Evolutionary conservation across 345 rosid genomes (phyloP), one percentile per base, ranked within the genome.

Genomic region (Salix udensis): DNA sequence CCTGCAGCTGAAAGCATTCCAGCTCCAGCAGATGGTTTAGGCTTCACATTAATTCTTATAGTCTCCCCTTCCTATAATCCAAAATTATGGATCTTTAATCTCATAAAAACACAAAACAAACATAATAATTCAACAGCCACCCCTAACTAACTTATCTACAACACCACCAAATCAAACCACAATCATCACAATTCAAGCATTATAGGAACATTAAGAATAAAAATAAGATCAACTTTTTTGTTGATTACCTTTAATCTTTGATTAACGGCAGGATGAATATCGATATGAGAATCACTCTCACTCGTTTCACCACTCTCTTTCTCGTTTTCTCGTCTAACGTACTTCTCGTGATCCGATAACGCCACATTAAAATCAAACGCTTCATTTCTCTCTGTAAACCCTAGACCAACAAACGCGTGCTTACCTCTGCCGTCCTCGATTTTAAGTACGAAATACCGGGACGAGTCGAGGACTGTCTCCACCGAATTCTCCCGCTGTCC

Each of bases 301-400:
- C 88, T 83, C 14, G 83, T 88, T 78, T 88, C 97, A 0, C 91
- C 90, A 4, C 79, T 72, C 85, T 89, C 97, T 77, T 91, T 93
- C 84, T 93, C 99, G 18, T 83, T 82, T 79, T 89, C 93, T 84
- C 98, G 87, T 83, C 86, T 89, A 19, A 92, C 90, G 50, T 94
- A 90, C 89, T 94, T 96, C 65, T 93, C 97, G 76, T 94, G 99
- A 89, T 94, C 98, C 75, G 99, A 96, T 79, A 96, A 82, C 2
- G 99, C 98, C 12, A 96, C 99, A 67, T 96, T 96, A 89, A 96
- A 96, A 91, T 96, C 99, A 73, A 94, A 96, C 15, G 99, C 99
- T 75, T 96, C 99, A 70, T 96, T 96, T 81, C 99, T 83, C 84
- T 96, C 99, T 14, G 85, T 61, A 66, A 96, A 96, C 21, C 99